A percentile compares a stretch with the other conserved stretches of the same genome.
Evolutionary conservation across 768 basidiomycete species (phyloP).

Genomic region (Xerocomus brunneocitrinus): DNA sequence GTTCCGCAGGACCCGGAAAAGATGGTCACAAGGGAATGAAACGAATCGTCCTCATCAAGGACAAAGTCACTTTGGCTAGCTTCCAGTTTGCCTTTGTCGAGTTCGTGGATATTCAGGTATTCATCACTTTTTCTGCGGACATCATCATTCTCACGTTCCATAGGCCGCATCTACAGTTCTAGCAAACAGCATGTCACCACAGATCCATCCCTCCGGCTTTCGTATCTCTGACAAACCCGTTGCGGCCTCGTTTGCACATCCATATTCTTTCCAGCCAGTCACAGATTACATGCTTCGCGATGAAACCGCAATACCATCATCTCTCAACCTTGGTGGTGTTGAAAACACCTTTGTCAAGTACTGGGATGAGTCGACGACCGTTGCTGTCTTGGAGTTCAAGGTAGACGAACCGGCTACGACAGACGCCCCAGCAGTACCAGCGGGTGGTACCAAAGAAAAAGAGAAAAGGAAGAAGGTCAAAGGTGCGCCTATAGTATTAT

Average conservation of each 20-base stretch:
- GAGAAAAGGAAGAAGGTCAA: conserved; percentile 53
- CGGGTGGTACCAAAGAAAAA: conserved; percentile 56
- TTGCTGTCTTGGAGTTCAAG: conserved; percentile 73
- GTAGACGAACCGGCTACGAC: conserved; percentile 52
- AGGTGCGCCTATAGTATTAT: conserved; percentile 32
- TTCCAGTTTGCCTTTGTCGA: conserved; percentile 96
- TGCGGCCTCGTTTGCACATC: conserved; percentile 89
- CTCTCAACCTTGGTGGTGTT: conserved; percentile 62
- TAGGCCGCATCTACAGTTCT: conserved; percentile 82
- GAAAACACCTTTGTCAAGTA: conserved; percentile 79
- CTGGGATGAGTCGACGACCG: conserved; percentile 86
- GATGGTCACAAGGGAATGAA: conserved; percentile 85
- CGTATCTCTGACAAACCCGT: conserved; percentile 85
- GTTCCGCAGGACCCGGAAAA: conserved; percentile 71
- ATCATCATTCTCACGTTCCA: conserved; percentile 8
- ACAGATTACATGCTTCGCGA: conserved; percentile 71
- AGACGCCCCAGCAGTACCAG: conserved; percentile 22
- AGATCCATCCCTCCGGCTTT: conserved; percentile 89
- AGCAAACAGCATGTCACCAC: conserved; percentile 81
- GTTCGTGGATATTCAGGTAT: conserved; percentile 78
- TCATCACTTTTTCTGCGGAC: not conserved
- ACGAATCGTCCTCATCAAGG: conserved; percentile 84
- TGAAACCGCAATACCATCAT: conserved; percentile 69
- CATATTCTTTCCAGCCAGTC: conserved; percentile 82
- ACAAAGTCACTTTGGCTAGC: conserved; percentile 80